Evolutionary conservation across 2,329 filamentous ascomycete species (phyloP).

Genomic region (Dichotomopilus funicola): DNA sequence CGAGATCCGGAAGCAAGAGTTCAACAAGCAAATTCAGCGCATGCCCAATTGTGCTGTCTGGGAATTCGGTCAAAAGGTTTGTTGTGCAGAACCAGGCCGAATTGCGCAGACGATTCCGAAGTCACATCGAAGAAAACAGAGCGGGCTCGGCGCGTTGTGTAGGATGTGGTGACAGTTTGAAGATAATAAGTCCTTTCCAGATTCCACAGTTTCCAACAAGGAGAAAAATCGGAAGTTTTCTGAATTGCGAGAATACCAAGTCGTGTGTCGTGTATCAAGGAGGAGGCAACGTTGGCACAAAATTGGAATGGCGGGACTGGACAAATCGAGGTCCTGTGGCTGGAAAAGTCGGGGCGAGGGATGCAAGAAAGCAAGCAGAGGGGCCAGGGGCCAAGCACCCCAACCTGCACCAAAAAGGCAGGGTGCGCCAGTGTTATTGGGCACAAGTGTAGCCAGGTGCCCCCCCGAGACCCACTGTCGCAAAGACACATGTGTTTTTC

Average conservation of each 20-base stretch:
- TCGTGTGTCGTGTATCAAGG: constrained; percentile 15
- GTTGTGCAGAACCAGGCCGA: no score
- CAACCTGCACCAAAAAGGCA: constrained; percentile 1
- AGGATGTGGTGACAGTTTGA: no score
- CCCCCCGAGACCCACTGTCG: not conserved
- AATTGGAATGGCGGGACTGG: constrained; percentile 21
- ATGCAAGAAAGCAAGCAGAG: constrained; percentile 2
- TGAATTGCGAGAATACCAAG: constrained; percentile 7
- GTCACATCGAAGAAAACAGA: no score
- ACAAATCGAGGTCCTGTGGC: constrained; percentile 20
- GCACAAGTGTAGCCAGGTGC: not conserved
- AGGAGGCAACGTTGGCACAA: constrained; percentile 10
- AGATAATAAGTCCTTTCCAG: no score
- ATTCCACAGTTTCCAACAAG: not conserved
- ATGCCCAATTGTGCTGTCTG: no score
- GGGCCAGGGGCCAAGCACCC: not conserved
- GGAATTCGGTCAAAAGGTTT: no score
- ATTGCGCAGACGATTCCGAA: no score
- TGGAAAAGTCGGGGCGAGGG: constrained; percentile 21
- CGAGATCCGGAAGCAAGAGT: no score
- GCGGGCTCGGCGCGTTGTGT: no score
- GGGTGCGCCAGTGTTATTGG: constrained; percentile 2
- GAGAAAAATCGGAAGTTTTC: constrained; percentile 13
- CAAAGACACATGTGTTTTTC: not conserved
- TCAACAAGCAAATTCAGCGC: no score